Evolutionary conservation across 139 green algal species (phyloP).

Genomic region (Tetradesmus lagerheimii): DNA sequence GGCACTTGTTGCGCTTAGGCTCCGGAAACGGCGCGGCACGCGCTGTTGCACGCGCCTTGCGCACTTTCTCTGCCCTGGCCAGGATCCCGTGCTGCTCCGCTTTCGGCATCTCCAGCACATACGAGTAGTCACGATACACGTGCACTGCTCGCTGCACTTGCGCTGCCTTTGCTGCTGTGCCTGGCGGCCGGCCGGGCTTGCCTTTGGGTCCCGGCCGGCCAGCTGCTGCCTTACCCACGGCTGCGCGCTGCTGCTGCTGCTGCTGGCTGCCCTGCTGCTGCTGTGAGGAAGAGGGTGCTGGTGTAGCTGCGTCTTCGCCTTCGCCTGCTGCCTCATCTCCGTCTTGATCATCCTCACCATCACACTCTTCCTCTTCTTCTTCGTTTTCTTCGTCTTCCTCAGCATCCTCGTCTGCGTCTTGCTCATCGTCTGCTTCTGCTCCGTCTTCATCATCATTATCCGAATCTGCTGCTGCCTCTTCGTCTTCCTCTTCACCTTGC

Average conservation of each 20-base stretch:
- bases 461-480: constrained; percentile 15
- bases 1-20: constrained; percentile 64
- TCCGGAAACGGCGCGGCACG: constrained; percentile 26
- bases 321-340: constrained; percentile 17
- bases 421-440: neutral
- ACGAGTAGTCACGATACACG: neutral
- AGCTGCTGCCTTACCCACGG: neutral
- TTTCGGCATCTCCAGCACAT: neutral
- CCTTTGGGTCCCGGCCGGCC: neutral
- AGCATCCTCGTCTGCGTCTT: constrained; percentile 7
- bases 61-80: neutral
- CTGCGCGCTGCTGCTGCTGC: constrained; percentile 5
- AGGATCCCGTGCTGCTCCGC: constrained; percentile 18
- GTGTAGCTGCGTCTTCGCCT: neutral
- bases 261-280: neutral
- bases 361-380: neutral
- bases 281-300: neutral
- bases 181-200: neutral
- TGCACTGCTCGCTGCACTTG: neutral
- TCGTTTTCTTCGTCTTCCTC: constrained; percentile 15
- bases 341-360: constrained; percentile 8
- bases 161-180: neutral
- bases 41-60: constrained; percentile 13
- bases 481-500: neutral
- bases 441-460: constrained; percentile 41